Evolutionary conservation across 73 alveolate species (phyloP), one percentile per base, ranked within the genome.

Genomic region (Paramecium bursaria): DNA sequence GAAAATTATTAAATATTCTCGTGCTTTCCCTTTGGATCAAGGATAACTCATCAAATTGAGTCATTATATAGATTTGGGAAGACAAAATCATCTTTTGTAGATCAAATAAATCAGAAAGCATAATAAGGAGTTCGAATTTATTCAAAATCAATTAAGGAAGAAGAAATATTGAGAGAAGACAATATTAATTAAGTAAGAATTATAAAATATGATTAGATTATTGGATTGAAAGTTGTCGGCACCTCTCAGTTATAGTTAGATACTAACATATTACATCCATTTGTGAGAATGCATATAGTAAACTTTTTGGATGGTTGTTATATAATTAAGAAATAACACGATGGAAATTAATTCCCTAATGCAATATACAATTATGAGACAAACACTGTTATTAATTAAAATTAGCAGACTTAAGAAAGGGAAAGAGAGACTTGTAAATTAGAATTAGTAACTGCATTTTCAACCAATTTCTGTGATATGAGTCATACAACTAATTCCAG

Each of bases 261-360:
- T 86, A 98, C 94, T 31, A 85, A 90, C 87, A 88, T 97, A 48
- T 44, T 93, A 9, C 99, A 97, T 76, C 99, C 99, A 26, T 95
- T 97, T 86, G 99, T 97, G 4, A 88, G 98, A 80, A 86, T 95
- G 31, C 98, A 97, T 47, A 86, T 97, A 9, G 94, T 97, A 1
- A 94, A 93, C 80, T 57, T 95, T 85, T 90, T 88, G 42, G 92
- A 95, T 0, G 93, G 94, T 25, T 93, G 74, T 75, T 96, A 95
- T 86, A 46, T 94, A 6, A 90, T 88, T 50, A 96, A 14, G 19
- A 76, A 75, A 27, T 29, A 26, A 3, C 13, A 57, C 21, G 29
- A 57, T 25, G 17, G 30, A 13, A 85, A 92, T 27, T 87, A 92
- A 60, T 87, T 75, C 31, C 67, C 74, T 30, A 91, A 92, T 10